Conservation (phyloP, 768 basidiomycete genomes). For the Phaeolepiota aurea region DNA sequence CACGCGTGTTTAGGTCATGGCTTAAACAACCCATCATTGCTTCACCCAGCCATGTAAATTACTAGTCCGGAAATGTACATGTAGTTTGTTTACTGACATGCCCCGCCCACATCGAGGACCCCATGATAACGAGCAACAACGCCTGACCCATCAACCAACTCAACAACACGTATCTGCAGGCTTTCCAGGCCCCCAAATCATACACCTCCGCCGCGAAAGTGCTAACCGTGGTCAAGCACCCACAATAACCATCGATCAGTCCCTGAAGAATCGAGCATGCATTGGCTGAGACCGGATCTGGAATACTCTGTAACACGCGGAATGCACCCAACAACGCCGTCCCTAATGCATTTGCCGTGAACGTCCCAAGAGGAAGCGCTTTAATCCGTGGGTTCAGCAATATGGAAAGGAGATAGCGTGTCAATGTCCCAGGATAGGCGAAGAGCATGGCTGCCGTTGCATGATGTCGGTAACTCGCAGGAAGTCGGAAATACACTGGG, state of each 20-base stretch:
- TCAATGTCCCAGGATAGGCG: conserved; percentile 81
- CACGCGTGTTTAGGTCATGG: background rate
- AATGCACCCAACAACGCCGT: conserved; percentile 77
- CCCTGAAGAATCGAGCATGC: conserved; percentile 76
- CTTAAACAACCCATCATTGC: background rate
- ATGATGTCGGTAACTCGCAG: conserved; percentile 60
- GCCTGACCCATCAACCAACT: conserved; percentile 70
- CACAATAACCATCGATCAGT: conserved; percentile 87
- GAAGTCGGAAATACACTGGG: conserved; percentile 71
- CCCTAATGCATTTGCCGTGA: conserved; percentile 65
- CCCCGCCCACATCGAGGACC: conserved; percentile 49
- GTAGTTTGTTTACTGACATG: conserved; percentile 32
- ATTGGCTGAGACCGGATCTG: conserved; percentile 32
- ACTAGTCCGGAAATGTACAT: conserved; percentile 22
- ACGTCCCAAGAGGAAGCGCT: conserved; percentile 71
- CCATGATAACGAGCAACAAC: conserved; percentile 64
- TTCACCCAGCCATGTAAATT: background rate
- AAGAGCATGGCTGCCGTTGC: conserved; percentile 86
- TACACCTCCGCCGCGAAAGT: conserved; percentile 82
- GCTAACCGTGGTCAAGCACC: conserved; percentile 89
- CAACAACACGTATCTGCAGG: conserved; percentile 57
- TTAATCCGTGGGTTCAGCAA: conserved; percentile 57
- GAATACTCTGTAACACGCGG: conserved; percentile 58
- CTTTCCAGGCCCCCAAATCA: conserved; percentile 45
- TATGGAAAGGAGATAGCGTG: conserved; percentile 73